Percentiles rank a stretch among this genome's conserved stretches.
Conservation (phyloP, 768 basidiomycete species). For the Tylopilus cervinicoccineus region DNA sequence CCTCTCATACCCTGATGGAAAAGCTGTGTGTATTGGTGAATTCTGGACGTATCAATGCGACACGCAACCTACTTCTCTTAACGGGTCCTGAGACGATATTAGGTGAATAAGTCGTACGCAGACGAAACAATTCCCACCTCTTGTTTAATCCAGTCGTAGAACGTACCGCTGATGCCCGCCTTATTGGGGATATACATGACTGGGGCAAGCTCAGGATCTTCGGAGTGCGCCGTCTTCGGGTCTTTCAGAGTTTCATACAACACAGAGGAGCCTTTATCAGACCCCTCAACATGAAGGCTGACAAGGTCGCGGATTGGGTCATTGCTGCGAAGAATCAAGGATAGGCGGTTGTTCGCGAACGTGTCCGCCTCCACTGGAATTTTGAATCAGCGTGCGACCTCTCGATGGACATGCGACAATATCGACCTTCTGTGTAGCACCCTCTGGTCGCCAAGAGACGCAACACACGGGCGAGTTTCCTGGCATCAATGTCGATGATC, state of each 20-base stretch:
- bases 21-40: constrained; percentile 6
- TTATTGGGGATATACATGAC: constrained; percentile 19
- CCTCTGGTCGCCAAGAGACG: constrained; percentile 29
- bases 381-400: not conserved
- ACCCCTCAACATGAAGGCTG: constrained; percentile 18
- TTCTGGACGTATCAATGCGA: not conserved
- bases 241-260: constrained; percentile 29
- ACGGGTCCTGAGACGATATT: not conserved
- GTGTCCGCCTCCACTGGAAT: constrained; percentile 26
- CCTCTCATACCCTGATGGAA: constrained; percentile 26
- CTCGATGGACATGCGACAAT: not conserved
- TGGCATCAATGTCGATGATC: constrained; percentile 16
- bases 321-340: constrained; percentile 23
- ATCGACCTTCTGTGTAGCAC: constrained; percentile 32
- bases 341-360: constrained; percentile 35
- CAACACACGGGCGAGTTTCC: constrained; percentile 29
- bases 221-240: constrained; percentile 13
- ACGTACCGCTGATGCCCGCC: constrained; percentile 17
- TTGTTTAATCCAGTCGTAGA: constrained; percentile 23
- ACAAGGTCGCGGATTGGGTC: constrained; percentile 22
- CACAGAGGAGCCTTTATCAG: constrained; percentile 14
- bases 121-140: constrained; percentile 12
- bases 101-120: not conserved
- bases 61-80: constrained; percentile 15
- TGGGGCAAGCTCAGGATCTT: constrained; percentile 19